Percentiles rank a stretch among this genome's conserved stretches.
Conservation (phyloP, 2,329 filamentous ascomycete genomes). For the Hypoxylon sp. region DNA sequence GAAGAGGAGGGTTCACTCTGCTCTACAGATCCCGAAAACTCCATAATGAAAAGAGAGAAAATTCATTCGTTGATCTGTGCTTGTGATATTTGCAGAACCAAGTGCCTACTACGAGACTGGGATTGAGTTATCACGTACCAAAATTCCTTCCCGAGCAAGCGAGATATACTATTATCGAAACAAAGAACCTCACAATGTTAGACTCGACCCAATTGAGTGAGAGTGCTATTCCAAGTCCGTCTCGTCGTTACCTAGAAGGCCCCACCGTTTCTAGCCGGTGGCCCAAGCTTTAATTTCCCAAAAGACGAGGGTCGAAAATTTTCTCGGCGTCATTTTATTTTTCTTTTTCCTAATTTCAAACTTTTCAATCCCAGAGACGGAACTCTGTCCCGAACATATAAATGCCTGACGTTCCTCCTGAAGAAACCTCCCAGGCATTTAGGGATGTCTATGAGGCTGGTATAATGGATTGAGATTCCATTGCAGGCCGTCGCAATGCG, state of each 20-base stretch:
- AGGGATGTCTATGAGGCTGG: neutral
- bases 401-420: neutral
- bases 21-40: constrained; percentile 33
- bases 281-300: constrained; percentile 7
- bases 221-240: constrained; percentile 1
- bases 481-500: neutral
- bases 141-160: constrained; percentile 4
- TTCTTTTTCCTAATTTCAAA: constrained; percentile 26
- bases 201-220: neutral
- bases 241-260: no score
- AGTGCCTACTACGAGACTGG: neutral
- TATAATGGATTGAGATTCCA: constrained; percentile 15
- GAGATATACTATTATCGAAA: constrained; percentile 5
- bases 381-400: constrained; percentile 4
- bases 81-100: constrained; percentile 16
- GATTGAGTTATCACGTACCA: constrained; percentile 8
- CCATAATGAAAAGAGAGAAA: constrained; percentile 45
- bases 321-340: constrained; percentile 35
- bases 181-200: constrained; percentile 9
- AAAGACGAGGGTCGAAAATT: constrained; percentile 30
- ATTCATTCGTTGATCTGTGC: constrained; percentile 40
- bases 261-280: neutral
- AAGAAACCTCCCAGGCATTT: neutral
- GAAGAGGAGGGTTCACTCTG: constrained; percentile 16
- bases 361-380: constrained; percentile 6